Conservation (phyloP, 805 yeast species). For the Jamesozyma spencerorum region DNA sequence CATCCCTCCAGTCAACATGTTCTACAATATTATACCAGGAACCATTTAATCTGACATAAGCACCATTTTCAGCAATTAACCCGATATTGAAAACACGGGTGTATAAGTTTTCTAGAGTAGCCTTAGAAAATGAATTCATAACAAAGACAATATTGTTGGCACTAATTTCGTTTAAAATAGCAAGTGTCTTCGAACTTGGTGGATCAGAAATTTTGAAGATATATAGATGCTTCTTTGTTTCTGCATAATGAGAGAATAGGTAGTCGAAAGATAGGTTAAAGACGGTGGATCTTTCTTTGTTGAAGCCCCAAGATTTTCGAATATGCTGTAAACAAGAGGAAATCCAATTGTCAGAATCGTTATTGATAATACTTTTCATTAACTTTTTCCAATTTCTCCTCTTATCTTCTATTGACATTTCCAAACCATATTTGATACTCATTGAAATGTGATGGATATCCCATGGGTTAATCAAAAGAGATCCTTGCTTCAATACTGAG, state of each 20-base stretch:
- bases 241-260: conserved; percentile 24
- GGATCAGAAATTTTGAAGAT: conserved; percentile 40
- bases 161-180: conserved; percentile 54
- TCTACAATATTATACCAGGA: conserved; percentile 58
- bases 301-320: conserved; percentile 42
- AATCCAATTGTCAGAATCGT: conserved; percentile 76
- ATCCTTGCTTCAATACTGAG: conserved; percentile 57
- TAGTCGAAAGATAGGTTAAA: conserved; percentile 27
- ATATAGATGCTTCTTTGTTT: conserved; percentile 35
- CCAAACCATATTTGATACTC: conserved; percentile 55
- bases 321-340: conserved; percentile 45
- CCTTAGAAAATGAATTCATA: conserved; percentile 53
- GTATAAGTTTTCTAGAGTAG: conserved; percentile 59
- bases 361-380: conserved; percentile 46
- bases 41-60: conserved; percentile 50
- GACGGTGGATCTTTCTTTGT: conserved; percentile 32
- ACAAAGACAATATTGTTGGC: conserved; percentile 61
- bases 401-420: conserved; percentile 54
- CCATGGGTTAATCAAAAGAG: conserved; percentile 86
- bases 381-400: conserved; percentile 52
- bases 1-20: conserved; percentile 36
- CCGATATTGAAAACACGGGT: conserved; percentile 64
- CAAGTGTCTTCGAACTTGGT: conserved; percentile 52
- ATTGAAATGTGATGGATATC: conserved; percentile 57
- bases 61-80: conserved; percentile 85